Base-by-base conservation (phyloP, 352 stramenopile genomes). In the Pythium guiyangense region DNA sequence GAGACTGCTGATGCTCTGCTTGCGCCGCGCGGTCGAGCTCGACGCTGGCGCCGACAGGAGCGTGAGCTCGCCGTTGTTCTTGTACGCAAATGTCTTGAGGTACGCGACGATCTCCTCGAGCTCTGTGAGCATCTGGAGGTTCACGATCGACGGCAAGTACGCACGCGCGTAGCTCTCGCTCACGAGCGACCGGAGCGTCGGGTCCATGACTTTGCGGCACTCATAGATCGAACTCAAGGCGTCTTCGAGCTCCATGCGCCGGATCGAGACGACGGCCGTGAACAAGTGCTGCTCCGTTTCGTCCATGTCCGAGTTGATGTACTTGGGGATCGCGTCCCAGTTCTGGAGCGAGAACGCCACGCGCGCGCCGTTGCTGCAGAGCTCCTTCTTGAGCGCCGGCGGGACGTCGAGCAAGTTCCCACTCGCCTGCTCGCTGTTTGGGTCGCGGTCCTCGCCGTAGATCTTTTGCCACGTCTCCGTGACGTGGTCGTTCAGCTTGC, bases 71-170 rank as follows among this genome's bases (percentile, higher is more conserved):
- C 79, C 83, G 22, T 91, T 91, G 65, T 89, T 90, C 49, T 85
- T 87, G 51, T 84, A 73, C 10, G 80, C 74, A 64, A 89, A 90
- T 39, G 68, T 82, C 62, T 90, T 86, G 53, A 95, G 59, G 59
- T 94, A 93, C 27, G 81, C 70, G 10, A 97, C 74, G 40, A 96
- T 92, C 61, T 96, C 88, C 59, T 97, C 88, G 12, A 99, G 68
- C 74, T 99, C 97, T 2, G 95, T 94, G 17, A 99, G 84, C 67
- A 96, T 96, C 73, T 99, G 97, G 50, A 99, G 82, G 60, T 96
- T 97, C 22, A 99, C 97, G 65, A 99, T 97, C 42, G 92, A 96
- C 35, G 88, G 90, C 53, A 89, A 73, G 66, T 99, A 99, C 14
- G 96, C 96, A 12, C 98, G 88, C 54, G 84, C 88, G 66, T 99